Evolutionary conservation across 1,284 basidiomycete genomes (phyloP).

Genomic region (Trichosporon faecale): DNA sequence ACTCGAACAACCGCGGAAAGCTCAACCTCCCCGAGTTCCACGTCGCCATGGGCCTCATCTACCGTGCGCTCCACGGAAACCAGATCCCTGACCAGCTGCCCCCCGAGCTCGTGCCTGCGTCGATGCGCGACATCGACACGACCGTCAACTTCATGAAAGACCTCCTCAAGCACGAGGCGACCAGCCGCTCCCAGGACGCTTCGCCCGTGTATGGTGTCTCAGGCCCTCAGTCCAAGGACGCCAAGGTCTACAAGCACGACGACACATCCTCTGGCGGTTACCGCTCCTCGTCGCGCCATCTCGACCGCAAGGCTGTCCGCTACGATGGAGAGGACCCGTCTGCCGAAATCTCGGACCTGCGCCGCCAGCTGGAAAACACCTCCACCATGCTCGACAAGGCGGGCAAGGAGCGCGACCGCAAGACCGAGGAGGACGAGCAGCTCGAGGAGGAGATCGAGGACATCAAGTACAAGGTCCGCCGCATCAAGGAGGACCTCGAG

Average conservation of each 20-base stretch:
- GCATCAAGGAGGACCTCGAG: conserved; percentile 91
- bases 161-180: conserved; percentile 82
- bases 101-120: conserved; percentile 86
- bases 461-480: conserved; percentile 76
- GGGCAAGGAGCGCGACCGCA: conserved; percentile 60
- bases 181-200: conserved; percentile 57
- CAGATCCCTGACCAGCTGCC: conserved; percentile 83
- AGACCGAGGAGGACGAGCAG: conserved; percentile 76
- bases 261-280: conserved; percentile 61
- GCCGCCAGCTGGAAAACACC: conserved; percentile 77
- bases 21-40: conserved; percentile 96
- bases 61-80: conserved; percentile 89
- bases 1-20: conserved; percentile 85
- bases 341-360: conserved; percentile 77
- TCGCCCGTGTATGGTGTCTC: conserved; percentile 55
- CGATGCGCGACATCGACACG: conserved; percentile 81
- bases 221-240: conserved; percentile 66
- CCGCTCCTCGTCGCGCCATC: conserved; percentile 79
- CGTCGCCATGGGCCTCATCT: conserved; percentile 97
- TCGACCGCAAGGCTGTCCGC: conserved; percentile 81
- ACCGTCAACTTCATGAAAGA: conserved; percentile 90
- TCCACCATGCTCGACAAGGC: conserved; percentile 76
- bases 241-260: conserved; percentile 88
- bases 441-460: conserved; percentile 88
- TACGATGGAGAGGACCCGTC: conserved; percentile 68